Evolutionary conservation across 177 flowering plant species (phyloP), one percentile per base, ranked within the genome.

Genomic region (Vitis hybrid): DNA sequence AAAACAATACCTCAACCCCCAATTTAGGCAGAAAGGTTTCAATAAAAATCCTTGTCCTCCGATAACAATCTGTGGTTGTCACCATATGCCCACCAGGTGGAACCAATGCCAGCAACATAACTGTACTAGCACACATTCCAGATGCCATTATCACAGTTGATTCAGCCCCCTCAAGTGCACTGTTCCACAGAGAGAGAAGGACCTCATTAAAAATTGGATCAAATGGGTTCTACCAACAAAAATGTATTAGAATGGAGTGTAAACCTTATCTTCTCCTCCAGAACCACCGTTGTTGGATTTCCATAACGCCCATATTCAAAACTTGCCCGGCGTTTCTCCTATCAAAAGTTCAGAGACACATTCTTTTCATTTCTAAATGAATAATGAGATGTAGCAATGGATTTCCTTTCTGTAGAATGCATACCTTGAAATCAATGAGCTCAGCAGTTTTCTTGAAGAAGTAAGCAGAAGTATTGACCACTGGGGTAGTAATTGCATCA

Each of bases 271-370:
- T 95, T 95, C 68, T 89, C 89, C 81, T 95, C 97, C 2, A 72
- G 66, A 69, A 87, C 94, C 75, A 76, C 81, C 1, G 97, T 93
- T 14, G 98, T 93, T 11, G 90, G 91, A 70, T 94, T 95, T 62
- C 99, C 99, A 84, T 95, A 93, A 39, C 98, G 97, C 55, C 97
- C 98, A 85, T 95, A 95, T 76, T 95, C 99, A 83, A 85, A 93
- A 83, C 99, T 95, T 49, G 62, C 74, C 56, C 60, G 76, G 54
- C 93, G 87, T 51, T 89, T 88, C 82, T 95, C 99, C 99, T 94
- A 76, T 63, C 32, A 74, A 26, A 75, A 67, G 2, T 51, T 17
- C 17, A 72, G 15, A 65, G 4, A 19, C 15, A 54, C 6, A 51
- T 39, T 11, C 45, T 19, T 11, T 30, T 9, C 51, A 51, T 7